Base-by-base conservation (phyloP, 768 basidiomycete species). In the Coprinopsis sp. region DNA sequence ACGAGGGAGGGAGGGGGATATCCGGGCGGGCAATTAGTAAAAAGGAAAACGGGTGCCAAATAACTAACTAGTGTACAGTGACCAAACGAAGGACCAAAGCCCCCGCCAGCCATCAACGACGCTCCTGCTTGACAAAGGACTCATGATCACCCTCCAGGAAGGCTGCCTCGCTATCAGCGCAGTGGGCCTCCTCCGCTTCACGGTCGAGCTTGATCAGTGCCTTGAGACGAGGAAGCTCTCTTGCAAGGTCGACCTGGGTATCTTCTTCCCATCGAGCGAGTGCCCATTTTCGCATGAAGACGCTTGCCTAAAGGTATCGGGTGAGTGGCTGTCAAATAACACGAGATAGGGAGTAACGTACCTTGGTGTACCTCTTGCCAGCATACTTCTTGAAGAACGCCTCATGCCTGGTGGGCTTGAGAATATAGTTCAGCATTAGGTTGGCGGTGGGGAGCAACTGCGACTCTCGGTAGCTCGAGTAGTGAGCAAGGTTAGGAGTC, bases 351-450 rank as follows among this genome's bases (percentile, higher is more conserved):
- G 21, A 37, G 31, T 12, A 2, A 47, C 51, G 4, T 33, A 92
- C 91, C 79, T 94, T 95, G 69, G 85, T 74, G 67, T 80, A 91
- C 40, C 84, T 90, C 66, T 91, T 94, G 13, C 86, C 81, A 0
- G 91, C 85, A 58, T 95, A 99, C 65, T 99, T 98, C 71, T 91
- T 87, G 71, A 79, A 78, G 66, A 98, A 91, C n/a, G 84, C 84
- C 46, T 90, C 82, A 50, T 94, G 88, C 36, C 76, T 76, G 42
- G 84, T 61, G 3, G 85, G 81, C 60, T 87, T 87, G 43, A 96
- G 73, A 54, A 97, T 75, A 61, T 93, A 95, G 64, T 92, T 90
- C 53, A 97, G 61, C 90, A 98, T 94, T 56, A 93, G 56, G 64
- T 91, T 94, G 1, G 93, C 95, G 0, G 86, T 87, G 0, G 92